phyloP scores from a whole-genome alignment of 164 flowering plant species.

The Santalum album region DNA sequence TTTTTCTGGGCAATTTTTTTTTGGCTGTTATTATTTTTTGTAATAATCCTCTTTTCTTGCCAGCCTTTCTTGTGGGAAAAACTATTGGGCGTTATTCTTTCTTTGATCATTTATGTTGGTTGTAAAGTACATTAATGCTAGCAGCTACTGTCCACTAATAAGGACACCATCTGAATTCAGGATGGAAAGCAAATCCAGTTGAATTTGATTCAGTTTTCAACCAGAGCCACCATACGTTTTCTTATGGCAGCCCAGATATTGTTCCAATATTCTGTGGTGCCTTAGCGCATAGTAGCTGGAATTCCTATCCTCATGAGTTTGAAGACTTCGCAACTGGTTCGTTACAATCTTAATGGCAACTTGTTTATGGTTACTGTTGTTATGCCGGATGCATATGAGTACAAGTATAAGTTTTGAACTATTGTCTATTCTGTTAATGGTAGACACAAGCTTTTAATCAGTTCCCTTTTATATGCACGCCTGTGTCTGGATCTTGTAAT shows the following conservation, averaged over 20 bases:
- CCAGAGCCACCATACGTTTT: slow-evolving; percentile 64
- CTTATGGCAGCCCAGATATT: slow-evolving; percentile 96
- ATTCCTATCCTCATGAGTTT: slow-evolving; percentile 76
- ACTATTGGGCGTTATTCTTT: too few relatives aligned
- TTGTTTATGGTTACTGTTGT: neutral
- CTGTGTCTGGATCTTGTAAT: neutral
- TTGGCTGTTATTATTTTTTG: neutral
- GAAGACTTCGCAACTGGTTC: slow-evolving; percentile 95
- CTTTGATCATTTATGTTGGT: too few relatives aligned
- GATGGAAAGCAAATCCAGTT: slow-evolving; percentile 99
- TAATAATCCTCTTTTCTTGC: neutral
- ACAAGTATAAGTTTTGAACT: too few relatives aligned
- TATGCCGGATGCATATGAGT: neutral
- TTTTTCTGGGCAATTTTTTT: neutral
- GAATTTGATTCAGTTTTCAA: slow-evolving; percentile 97
- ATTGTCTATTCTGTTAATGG: neutral
- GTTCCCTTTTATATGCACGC: neutral
- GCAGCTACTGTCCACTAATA: slow-evolving; percentile 5
- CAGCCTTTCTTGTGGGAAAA: too few relatives aligned
- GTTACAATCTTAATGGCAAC: neutral
- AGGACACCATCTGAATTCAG: slow-evolving; percentile 26
- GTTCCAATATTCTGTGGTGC: slow-evolving; percentile 91
- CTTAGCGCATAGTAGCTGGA: slow-evolving; percentile 87
- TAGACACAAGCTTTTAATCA: neutral
- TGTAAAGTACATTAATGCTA: neutral